Evolutionary conservation across 140 eudicot species (phyloP).

Genomic region (Erigeron philadelphicus): DNA sequence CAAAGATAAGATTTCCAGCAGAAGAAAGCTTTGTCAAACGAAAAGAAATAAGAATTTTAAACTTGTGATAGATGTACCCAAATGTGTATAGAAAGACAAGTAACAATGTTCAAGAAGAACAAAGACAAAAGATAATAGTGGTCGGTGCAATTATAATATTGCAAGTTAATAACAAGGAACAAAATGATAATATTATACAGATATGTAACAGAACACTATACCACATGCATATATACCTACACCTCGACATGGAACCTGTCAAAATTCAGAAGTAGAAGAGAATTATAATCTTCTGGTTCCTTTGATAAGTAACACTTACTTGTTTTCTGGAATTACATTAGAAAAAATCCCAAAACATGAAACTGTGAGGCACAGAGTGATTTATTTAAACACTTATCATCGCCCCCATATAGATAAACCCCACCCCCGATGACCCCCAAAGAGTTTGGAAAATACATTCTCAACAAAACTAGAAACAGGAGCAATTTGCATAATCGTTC

Average conservation of each 20-base stretch:
- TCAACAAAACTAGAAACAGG: no score
- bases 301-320: no score
- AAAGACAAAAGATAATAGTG: background rate
- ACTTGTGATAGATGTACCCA: conserved; percentile 6
- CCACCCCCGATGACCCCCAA: no score
- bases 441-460: no score
- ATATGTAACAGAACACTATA: background rate
- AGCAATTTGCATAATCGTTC: no score
- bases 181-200: background rate
- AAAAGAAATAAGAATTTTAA: conserved; percentile 19
- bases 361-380: no score
- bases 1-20: conserved; percentile 30
- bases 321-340: no score
- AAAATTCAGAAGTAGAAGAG: background rate
- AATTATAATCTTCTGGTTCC: background rate
- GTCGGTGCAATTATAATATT: background rate
- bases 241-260: conserved; percentile 1
- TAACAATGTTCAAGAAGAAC: background rate
- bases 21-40: conserved; percentile 15
- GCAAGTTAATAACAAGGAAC: background rate
- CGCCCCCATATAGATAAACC: no score
- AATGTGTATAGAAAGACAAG: background rate
- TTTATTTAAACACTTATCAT: no score
- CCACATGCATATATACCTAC: conserved; percentile 13
- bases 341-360: no score